phyloP scores from a whole-genome alignment of 2,329 filamentous ascomycete species.

The Phyllosticta citribraziliensis region DNA sequence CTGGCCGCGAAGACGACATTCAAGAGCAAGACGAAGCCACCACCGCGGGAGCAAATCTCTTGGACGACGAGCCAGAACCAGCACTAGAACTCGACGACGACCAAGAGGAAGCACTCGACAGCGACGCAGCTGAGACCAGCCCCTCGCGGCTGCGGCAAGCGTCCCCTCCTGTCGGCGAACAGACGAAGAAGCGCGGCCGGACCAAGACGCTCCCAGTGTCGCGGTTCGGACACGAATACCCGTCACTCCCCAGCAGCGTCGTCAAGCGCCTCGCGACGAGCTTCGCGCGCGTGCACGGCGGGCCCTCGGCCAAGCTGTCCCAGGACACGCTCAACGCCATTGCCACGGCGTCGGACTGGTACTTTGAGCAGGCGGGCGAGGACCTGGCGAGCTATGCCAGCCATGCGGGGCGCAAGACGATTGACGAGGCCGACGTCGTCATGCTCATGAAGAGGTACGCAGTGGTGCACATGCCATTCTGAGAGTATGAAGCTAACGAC shows the following conservation, averaged over 20 bases:
- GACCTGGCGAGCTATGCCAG: constrained; percentile 70
- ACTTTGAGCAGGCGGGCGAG: constrained; percentile 78
- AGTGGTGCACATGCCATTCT: constrained; percentile 13
- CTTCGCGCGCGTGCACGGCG: constrained; percentile 57
- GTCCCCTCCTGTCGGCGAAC: neutral
- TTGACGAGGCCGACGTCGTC: constrained; percentile 76
- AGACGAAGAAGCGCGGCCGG: constrained; percentile 20
- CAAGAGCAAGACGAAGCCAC: constrained; percentile 15
- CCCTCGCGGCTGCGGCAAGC: neutral
- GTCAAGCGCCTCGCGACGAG: constrained; percentile 64
- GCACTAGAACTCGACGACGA: constrained; percentile 6
- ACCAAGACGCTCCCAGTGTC: constrained; percentile 51
- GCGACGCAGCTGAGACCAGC: constrained; percentile 8
- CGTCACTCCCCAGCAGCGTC: constrained; percentile 60
- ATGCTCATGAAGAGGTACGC: constrained; percentile 74
- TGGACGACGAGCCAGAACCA: constrained; percentile 20
- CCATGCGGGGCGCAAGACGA: constrained; percentile 73
- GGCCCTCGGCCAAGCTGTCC: constrained; percentile 57
- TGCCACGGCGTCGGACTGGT: constrained; percentile 78
- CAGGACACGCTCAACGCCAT: constrained; percentile 66
- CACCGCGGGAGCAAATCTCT: constrained; percentile 23
- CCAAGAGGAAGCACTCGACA: constrained; percentile 15
- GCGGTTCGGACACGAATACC: constrained; percentile 63
- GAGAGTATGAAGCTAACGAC: constrained; percentile 22
- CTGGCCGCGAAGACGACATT: constrained; percentile 9